phyloP scores from a whole-genome alignment of 2,329 filamentous ascomycete genomes.

The Fusarium avenaceum region DNA sequence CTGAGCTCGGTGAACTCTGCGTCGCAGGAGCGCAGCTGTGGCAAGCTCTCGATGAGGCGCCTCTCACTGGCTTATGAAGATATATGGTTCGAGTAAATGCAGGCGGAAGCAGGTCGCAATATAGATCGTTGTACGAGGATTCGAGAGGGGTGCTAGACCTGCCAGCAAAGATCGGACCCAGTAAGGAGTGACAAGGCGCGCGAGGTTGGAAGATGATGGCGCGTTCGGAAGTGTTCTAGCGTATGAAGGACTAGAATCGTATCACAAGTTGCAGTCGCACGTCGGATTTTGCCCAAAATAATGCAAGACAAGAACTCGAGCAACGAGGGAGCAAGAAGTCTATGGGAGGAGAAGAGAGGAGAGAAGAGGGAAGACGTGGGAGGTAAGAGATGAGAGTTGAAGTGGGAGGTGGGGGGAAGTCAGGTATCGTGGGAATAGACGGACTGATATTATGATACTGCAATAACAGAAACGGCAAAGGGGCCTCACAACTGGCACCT shows the following conservation, averaged over 20 bases:
- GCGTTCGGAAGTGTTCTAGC: conserved; percentile 34
- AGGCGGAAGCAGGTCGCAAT: conserved; percentile 24
- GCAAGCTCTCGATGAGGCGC: conserved; percentile 49
- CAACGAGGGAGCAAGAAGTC: conserved; percentile 21
- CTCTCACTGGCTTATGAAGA: conserved; percentile 41
- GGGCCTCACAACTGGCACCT: conserved; percentile 42
- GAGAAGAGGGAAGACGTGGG: conserved; percentile 31
- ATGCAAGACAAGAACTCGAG: conserved; percentile 25
- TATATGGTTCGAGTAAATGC: conserved; percentile 25
- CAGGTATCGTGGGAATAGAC: conserved; percentile 30
- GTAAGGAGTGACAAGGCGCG: conserved; percentile 36
- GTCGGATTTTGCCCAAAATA: conserved; percentile 25
- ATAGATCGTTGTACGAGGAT: conserved; percentile 21
- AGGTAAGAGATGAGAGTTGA: conserved; percentile 32
- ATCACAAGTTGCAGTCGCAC: conserved; percentile 41
- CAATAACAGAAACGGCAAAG: conserved; percentile 33
- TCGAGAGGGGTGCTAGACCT: conserved; percentile 35
- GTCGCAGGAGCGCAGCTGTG: conserved; percentile 54
- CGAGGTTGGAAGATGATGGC: conserved; percentile 35
- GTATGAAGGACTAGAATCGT: conserved; percentile 31
- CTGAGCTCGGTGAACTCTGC: conserved; percentile 58
- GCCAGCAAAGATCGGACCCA: conserved; percentile 39
- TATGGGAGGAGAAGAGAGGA: conserved; percentile 32
- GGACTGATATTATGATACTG: conserved; percentile 30
- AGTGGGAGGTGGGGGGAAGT: conserved; percentile 35